Percentiles rank a stretch among this genome's conserved stretches.
Conservation (phyloP, 148 eudicot genomes). For the Polygonum aviculare region DNA sequence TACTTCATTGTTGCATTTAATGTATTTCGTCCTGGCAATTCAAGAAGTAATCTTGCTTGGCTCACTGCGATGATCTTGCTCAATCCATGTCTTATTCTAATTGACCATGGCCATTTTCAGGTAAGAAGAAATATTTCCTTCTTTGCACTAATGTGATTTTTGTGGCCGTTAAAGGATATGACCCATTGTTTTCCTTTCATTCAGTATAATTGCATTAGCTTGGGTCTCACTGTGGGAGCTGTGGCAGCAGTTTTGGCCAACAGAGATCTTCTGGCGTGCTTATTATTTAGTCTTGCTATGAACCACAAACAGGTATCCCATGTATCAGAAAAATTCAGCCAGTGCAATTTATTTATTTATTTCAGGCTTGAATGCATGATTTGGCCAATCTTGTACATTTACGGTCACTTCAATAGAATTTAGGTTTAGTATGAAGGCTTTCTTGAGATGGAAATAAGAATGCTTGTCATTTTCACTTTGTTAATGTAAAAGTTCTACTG, state of each 20-base stretch:
- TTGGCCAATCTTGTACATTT: neutral
- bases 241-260: constrained; percentile 62
- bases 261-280: constrained; percentile 66
- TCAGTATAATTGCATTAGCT: constrained; percentile 92
- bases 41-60: constrained; percentile 52
- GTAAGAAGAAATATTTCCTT: constrained; percentile 19
- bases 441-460: neutral
- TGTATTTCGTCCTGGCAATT: constrained; percentile 22
- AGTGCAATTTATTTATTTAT: neutral
- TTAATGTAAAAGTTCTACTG: neutral
- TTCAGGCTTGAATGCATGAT: neutral
- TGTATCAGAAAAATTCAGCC: neutral
- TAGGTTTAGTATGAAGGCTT: neutral
- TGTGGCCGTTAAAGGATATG: neutral
- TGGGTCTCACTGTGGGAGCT: constrained; percentile 84
- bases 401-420: neutral
- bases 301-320: constrained; percentile 83
- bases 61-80: constrained; percentile 57
- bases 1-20: constrained; percentile 44
- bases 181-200: neutral
- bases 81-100: constrained; percentile 70
- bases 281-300: constrained; percentile 64
- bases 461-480: neutral
- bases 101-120: constrained; percentile 99
- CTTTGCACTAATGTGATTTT: neutral